Base-by-base conservation (phyloP, 2,329 filamentous ascomycete species). In the Blastomyces parvus region DNA sequence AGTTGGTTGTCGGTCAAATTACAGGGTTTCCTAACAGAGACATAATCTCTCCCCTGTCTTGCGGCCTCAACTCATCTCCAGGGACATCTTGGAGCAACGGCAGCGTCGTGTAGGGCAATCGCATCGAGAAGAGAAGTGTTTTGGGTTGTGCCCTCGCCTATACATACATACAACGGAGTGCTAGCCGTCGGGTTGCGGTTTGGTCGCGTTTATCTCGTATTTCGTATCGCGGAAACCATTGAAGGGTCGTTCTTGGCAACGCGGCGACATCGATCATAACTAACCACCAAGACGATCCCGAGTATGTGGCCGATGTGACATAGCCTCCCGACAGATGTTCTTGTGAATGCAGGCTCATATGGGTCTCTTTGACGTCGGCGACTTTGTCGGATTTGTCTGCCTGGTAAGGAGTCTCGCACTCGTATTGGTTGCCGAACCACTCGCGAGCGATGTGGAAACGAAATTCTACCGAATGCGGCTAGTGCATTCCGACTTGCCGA, bases 391-490 rank as follows among this genome's bases (percentile, higher is more conserved):
- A 25, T 1, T 1, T 9, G 4, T 30, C 52, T 13, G 27, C 52
- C 27, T 55, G 52, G 52, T 19, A n/a, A 36, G 48, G 48, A n/a
- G 44, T 46, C 44, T 25, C 19, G 48, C 25, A 9, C 13, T 7
- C n/a, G 9, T 52, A 14, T 30, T 6, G n/a, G 30, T 27, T 19
- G 13, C 27, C 7, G 14, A 8, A n/a, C 27, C 52, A 36, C 52
- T 55, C 27, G 33, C n/a, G 11, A 40, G 36, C 1, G 22, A 25
- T 4, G 13, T 4, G 22, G 42, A 58, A 58, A 58, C 56, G 56
- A 58, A 42, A 40, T 36, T 22, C 56, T 58, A 25, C 56, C 56
- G 4, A 40, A 58, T 42, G 38, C 22, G 56, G 56, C 22, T 58
- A 58, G 56, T 58, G 33, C 36, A 14, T 6, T 2, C n/a, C n/a